These are phyloP conservation scores for Cladosporium sphaerospermum DNA, from an alignment of 2,329 filamentous ascomycete species.

Conservation along the genomic window DNA sequence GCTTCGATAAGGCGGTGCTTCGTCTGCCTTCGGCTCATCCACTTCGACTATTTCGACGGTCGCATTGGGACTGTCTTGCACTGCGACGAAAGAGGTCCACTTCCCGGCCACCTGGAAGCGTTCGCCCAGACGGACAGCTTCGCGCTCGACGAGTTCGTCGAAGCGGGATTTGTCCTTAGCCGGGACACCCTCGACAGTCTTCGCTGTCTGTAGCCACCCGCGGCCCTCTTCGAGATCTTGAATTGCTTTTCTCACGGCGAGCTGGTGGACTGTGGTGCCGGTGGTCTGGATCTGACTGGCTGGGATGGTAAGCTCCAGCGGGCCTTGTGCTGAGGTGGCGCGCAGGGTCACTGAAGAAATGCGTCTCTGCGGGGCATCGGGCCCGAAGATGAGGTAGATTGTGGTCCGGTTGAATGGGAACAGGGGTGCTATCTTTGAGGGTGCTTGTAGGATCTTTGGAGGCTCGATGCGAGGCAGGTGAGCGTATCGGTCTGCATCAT, in stretches of 20 bases:
- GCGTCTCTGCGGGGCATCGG: conserved; percentile 40
- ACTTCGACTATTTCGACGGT: no score
- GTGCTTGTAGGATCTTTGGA: conserved; percentile 59
- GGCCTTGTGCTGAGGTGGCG: conserved; percentile 52
- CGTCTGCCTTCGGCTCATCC: no score
- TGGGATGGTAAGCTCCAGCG: conserved; percentile 59
- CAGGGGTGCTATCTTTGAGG: conserved; percentile 56
- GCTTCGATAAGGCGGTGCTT: no score
- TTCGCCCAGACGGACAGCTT: conserved; percentile 60
- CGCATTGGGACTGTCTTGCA: conserved; percentile 39
- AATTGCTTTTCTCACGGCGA: conserved; percentile 62
- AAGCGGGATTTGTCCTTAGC: conserved; percentile 49
- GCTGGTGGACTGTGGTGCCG: conserved; percentile 59
- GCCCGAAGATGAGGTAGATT: conserved; percentile 59
- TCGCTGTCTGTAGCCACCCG: conserved; percentile 56
- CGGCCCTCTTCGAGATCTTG: conserved; percentile 64
- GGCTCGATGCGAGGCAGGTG: conserved; percentile 47
- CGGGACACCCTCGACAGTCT: conserved; percentile 35
- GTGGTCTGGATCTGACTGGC: conserved; percentile 44
- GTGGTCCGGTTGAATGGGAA: conserved; percentile 62
- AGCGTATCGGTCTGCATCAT: conserved; percentile 35
- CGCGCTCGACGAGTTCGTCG: conserved; percentile 55
- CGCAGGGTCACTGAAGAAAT: conserved; percentile 54
- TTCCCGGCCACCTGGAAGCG: conserved; percentile 62
- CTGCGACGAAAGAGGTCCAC: conserved; percentile 68